Evolutionary conservation across 148 eudicot genomes (phyloP).

Genomic region (Rhododendron ferrugineum): DNA sequence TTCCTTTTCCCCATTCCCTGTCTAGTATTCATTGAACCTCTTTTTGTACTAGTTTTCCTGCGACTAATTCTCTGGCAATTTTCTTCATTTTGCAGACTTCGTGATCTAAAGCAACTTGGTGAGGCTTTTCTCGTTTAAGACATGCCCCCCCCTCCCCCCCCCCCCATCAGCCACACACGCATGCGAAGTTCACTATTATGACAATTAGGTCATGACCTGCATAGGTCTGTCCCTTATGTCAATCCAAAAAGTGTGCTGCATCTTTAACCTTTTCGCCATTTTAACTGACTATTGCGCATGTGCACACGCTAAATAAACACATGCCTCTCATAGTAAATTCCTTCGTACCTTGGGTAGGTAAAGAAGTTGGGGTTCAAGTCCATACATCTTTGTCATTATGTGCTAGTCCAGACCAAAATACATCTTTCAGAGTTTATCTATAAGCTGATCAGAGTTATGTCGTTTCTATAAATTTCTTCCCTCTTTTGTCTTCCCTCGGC

Average conservation of each 20-base stretch:
- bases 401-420: not conserved
- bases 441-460: not conserved
- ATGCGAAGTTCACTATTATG: not conserved
- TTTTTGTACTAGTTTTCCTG: not conserved
- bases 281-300: not conserved
- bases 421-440: not conserved
- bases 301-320: not conserved
- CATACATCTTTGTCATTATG: not conserved
- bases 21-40: not conserved
- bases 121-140: slow-evolving; percentile 14
- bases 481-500: not conserved
- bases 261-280: not conserved
- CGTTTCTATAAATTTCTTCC: not conserved
- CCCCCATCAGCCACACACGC: not conserved
- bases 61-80: slow-evolving; percentile 8
- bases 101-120: slow-evolving; percentile 77
- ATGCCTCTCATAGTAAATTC: not conserved
- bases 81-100: slow-evolving; percentile 43
- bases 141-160: too few relatives aligned
- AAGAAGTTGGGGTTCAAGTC: not conserved
- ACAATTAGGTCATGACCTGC: not conserved
- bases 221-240: not conserved
- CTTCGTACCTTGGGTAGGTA: not conserved
- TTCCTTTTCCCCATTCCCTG: not conserved
- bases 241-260: not conserved